Evolutionary conservation across 768 basidiomycete species (phyloP).

Genomic region (Imleria badia): DNA sequence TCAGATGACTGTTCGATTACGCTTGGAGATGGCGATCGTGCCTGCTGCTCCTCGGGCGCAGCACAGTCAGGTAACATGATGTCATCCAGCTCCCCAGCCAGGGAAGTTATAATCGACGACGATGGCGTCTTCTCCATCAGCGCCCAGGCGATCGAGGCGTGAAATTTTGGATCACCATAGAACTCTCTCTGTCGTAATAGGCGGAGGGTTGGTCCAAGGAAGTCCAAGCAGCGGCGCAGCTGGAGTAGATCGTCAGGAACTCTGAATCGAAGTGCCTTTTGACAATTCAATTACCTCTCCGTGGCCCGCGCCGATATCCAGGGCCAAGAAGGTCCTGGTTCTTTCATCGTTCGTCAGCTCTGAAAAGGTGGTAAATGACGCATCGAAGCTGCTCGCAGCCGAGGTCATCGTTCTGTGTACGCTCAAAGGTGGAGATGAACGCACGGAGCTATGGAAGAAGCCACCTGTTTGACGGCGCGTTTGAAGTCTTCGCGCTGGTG

Average conservation of each 20-base stretch:
- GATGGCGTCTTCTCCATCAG: constrained; percentile 45
- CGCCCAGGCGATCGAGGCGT: constrained; percentile 88
- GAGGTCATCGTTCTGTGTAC: constrained; percentile 5
- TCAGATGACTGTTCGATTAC: constrained; percentile 9
- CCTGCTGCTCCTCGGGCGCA: constrained; percentile 5
- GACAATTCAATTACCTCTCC: constrained; percentile 51
- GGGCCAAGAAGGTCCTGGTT: constrained; percentile 75
- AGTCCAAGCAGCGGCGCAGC: constrained; percentile 56
- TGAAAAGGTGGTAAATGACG: constrained; percentile 72
- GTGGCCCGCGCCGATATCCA: constrained; percentile 86
- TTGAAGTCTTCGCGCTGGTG: constrained; percentile 79
- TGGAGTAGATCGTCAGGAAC: constrained; percentile 35
- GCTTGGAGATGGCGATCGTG: neutral
- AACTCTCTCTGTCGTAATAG: constrained; percentile 73
- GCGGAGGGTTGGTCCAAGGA: constrained; percentile 57
- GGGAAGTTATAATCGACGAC: constrained; percentile 3
- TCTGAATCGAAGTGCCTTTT: neutral
- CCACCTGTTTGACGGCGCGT: constrained; percentile 53
- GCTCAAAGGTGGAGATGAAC: constrained; percentile 16
- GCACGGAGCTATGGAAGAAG: constrained; percentile 48
- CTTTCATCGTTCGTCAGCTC: constrained; percentile 77
- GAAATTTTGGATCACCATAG: constrained; percentile 80
- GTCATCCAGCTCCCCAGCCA: neutral
- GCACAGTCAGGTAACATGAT: neutral
- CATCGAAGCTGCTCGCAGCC: constrained; percentile 52